Evolutionary conservation across 1,139 yeast species (phyloP).

Genomic region (Pichia sp.): DNA sequence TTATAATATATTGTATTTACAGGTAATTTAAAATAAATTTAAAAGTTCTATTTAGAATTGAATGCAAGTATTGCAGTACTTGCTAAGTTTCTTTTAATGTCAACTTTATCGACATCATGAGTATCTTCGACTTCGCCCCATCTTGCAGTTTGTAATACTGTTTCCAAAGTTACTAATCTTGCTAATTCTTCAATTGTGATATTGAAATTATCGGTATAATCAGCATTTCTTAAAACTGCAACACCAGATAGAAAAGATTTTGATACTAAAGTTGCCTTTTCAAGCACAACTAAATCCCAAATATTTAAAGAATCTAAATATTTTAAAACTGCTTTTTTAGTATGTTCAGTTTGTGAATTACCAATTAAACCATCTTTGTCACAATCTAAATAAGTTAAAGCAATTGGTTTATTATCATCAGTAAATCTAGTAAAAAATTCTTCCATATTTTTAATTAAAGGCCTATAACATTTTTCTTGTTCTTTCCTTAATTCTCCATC

Average conservation of each 20-base stretch:
- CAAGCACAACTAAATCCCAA: slow-evolving; percentile 83
- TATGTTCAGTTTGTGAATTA: slow-evolving; percentile 57
- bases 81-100: slow-evolving; percentile 73
- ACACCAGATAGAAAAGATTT: slow-evolving; percentile 84
- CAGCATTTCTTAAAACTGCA: slow-evolving; percentile 30
- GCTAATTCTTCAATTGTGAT: slow-evolving; percentile 63
- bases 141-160: slow-evolving; percentile 71
- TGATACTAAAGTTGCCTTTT: slow-evolving; percentile 76
- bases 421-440: slow-evolving; percentile 47
- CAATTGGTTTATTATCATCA: slow-evolving; percentile 30
- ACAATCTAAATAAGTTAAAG: slow-evolving; percentile 62
- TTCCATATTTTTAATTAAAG: slow-evolving; percentile 66
- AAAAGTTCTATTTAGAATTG: slow-evolving; percentile 16
- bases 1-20: slow-evolving; percentile 1
- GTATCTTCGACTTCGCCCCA: slow-evolving; percentile 99
- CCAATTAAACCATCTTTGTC: slow-evolving; percentile 79
- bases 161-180: slow-evolving; percentile 74
- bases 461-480: slow-evolving; percentile 72
- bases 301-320: slow-evolving; percentile 61
- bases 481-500: slow-evolving; percentile 73
- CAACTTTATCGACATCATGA: slow-evolving; percentile 92
- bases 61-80: slow-evolving; percentile 67
- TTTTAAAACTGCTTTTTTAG: slow-evolving; percentile 54
- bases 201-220: slow-evolving; percentile 25
- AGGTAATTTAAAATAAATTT: not conserved